Evolutionary conservation across 1,139 yeast species (phyloP).

Genomic region (Sugiyamaella grinbergsii): DNA sequence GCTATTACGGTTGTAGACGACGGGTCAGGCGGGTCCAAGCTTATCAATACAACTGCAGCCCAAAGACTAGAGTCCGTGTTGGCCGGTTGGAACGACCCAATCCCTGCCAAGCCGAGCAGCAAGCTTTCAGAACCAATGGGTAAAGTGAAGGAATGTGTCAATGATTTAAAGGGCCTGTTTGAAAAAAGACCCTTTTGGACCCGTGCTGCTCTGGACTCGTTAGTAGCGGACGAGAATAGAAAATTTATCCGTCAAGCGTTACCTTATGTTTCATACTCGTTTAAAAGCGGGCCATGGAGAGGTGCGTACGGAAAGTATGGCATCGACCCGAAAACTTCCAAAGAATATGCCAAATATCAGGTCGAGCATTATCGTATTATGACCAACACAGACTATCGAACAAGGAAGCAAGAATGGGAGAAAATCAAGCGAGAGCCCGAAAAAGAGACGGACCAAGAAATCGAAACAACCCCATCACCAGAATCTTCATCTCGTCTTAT

Average conservation of each 20-base stretch:
- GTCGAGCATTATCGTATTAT: constrained; percentile 77
- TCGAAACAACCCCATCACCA: constrained; percentile 2
- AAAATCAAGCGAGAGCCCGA: constrained; percentile 23
- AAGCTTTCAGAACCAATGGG: constrained; percentile 44
- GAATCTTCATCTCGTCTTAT: constrained; percentile 27
- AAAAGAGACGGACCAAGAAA: constrained; percentile 9
- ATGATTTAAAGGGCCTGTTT: constrained; percentile 57
- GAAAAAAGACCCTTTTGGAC: constrained; percentile 83
- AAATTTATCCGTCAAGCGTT: constrained; percentile 65
- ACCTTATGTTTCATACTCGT: constrained; percentile 79
- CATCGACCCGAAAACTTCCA: constrained; percentile 65
- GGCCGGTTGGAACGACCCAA: constrained; percentile 50
- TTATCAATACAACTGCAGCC: constrained; percentile 39
- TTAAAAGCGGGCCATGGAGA: constrained; percentile 93
- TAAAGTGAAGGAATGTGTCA: constrained; percentile 51
- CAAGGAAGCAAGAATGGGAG: constrained; percentile 31
- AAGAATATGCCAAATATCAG: constrained; percentile 66
- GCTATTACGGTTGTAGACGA: constrained; percentile 57
- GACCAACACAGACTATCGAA: constrained; percentile 41
- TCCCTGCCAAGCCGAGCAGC: constrained; percentile 50
- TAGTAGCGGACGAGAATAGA: constrained; percentile 54
- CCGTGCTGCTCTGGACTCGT: constrained; percentile 63
- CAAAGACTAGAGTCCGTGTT: constrained; percentile 44
- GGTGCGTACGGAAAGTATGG: constrained; percentile 83
- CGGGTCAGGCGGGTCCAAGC: constrained; percentile 44